Evolutionary conservation across 2,329 filamentous ascomycete genomes (phyloP), one percentile per base, ranked within the genome.

Genomic region (Epichloe amarillans): DNA sequence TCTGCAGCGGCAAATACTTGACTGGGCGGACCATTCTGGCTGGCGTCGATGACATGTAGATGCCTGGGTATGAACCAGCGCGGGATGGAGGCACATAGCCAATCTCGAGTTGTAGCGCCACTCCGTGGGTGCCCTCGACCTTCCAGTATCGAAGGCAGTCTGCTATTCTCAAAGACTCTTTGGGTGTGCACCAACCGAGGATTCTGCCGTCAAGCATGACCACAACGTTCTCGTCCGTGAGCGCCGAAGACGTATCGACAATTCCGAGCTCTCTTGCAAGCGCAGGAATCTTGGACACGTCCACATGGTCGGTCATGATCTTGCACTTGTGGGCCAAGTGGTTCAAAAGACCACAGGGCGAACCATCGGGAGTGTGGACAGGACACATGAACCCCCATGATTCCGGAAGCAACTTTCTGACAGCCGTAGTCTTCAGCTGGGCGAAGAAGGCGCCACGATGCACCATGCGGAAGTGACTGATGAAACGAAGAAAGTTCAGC

Each of bases 361-460:
- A 79, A 70, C 93, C 93, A 77, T 98, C 93, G 55, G 93, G 93
- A 4, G 93, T 98, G 67, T 98, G 93, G 2, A 97, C 91, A 17
- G 93, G 93, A 63, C 93, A 98, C 58, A 98, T 74, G 71, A 96
- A 98, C 7, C 93, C 93, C 93, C 93, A 98, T 59, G 89, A 95
- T 65, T 98, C 93, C 2, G 93, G 93, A 19, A 97, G 72, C 59
- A 98, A 73, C 68, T 97, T 98, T 72, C 93, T 82, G 47, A 98
- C 93, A 0, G 93, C 93, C 0, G 93, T 98, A 0, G 93, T 98
- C 71, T 96, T 97, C 56, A 98, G 71, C 65, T 97, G 88, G 3
- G 93, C 93, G 66, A 98, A 98, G 78, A 98, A 98, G 64, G 88
- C 93, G 74, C 93, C 93, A 82, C 93, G 83, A 72, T 98, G 93